Evolutionary conservation across 768 basidiomycete genomes (phyloP).

Genomic region (Pisolithus albus): DNA sequence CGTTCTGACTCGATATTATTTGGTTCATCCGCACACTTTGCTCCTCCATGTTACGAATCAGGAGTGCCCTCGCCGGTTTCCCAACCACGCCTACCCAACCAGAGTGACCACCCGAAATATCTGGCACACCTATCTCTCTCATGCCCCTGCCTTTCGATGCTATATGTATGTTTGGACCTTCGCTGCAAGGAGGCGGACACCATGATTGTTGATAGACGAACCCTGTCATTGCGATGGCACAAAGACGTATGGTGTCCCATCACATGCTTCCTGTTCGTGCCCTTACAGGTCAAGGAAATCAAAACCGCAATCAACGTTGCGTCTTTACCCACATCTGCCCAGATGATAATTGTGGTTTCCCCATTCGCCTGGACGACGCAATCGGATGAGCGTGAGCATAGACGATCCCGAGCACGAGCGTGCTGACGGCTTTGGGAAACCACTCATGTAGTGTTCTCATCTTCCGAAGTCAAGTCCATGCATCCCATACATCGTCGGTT

Average conservation of each 20-base stretch:
- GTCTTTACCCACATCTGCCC: conserved; percentile 42
- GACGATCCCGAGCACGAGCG: conserved; percentile 74
- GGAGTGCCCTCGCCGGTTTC: no score
- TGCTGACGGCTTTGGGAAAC: conserved; percentile 78
- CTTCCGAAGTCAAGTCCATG: not conserved
- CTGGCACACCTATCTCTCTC: no score
- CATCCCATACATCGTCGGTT: conserved; percentile 32
- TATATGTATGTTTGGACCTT: no score
- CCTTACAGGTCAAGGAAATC: conserved; percentile 46
- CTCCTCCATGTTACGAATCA: no score
- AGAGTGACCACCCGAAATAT: no score
- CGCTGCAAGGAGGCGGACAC: no score
- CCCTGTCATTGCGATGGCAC: no score
- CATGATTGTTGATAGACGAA: no score
- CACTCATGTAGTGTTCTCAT: conserved; percentile 43
- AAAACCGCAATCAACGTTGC: conserved; percentile 50
- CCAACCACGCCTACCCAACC: no score
- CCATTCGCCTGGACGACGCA: conserved; percentile 59
- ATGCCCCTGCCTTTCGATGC: no score
- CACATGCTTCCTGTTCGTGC: conserved; percentile 77
- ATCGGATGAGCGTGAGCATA: conserved; percentile 32
- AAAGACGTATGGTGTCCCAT: conserved; percentile 3
- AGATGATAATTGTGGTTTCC: conserved; percentile 51
- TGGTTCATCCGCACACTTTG: no score
- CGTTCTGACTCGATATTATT: no score